These are phyloP conservation scores for Dichotomocladium elegans DNA, from an alignment of 371 early-diverging fungal genomes.

Conservation along the genomic window DNA sequence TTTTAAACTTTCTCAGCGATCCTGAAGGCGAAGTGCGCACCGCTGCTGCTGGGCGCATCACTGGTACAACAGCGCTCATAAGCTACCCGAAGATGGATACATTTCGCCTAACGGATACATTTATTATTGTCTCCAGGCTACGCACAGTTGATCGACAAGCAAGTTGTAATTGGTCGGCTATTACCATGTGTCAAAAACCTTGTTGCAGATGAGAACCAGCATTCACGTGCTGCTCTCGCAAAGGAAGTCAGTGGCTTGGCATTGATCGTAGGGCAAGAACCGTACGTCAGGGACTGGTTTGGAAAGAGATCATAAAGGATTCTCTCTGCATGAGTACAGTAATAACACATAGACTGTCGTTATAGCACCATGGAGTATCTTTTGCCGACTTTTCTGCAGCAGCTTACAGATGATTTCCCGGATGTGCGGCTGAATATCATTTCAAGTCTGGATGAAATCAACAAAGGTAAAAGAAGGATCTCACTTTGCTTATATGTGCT, in stretches of 20 bases:
- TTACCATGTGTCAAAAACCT: conserved; percentile 89
- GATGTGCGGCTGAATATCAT: conserved; percentile 98
- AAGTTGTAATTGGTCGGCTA: conserved; percentile 75
- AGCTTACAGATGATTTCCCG: conserved; percentile 95
- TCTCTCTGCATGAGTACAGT: not conserved
- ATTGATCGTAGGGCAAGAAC: conserved; percentile 91
- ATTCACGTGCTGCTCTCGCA: conserved; percentile 94
- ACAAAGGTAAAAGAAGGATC: conserved; percentile 56
- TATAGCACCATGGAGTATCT: conserved; percentile 88
- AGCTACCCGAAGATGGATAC: not conserved
- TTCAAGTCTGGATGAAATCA: conserved; percentile 93
- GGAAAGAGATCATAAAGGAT: not conserved
- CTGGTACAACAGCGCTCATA: conserved; percentile 69
- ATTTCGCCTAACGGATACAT: not conserved
- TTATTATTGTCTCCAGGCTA: conserved; percentile 55
- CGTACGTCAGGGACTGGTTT: conserved; percentile 46
- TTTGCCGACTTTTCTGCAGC: conserved; percentile 89
- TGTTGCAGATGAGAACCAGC: conserved; percentile 91
- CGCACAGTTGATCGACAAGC: conserved; percentile 75
- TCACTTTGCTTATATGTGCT: not conserved
- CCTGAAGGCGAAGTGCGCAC: conserved; percentile 97
- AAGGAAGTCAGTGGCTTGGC: conserved; percentile 94
- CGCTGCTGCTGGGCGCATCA: conserved; percentile 84
- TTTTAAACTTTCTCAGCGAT: conserved; percentile 85
- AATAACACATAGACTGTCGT: conserved; percentile 1